Base-by-base conservation (phyloP, 2,329 filamentous ascomycete species). In the Talaromyces sp. region DNA sequence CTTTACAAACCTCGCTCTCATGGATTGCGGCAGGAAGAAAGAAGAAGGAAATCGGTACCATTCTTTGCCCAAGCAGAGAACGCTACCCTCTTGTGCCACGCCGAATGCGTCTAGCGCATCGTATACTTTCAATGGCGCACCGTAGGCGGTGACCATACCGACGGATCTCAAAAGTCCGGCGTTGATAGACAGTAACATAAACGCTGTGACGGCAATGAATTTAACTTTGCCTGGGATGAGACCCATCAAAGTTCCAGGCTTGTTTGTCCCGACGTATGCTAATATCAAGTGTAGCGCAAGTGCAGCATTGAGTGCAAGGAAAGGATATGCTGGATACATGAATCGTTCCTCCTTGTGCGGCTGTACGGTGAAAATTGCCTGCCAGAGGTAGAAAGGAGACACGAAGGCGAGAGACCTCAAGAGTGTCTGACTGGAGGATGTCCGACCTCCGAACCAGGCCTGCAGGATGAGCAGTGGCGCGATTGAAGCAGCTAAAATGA, bases 311-410 rank as follows among this genome's bases (percentile, higher is more conserved):
- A 99, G 83, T 0, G 91, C 90, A 43, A 99, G 83, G 68, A 94
- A 92, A 0, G 95, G 95, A 72, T 99, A 99, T 2, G 88, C 91
- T 0, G 95, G 95, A 73, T 97, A 99, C 93, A 99, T 98, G 81
- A 99, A 99, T 7, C 95, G 85, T 78, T 99, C 95, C 76, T 99
- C 95, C 74, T 99, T 99, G 80, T 99, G 95, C 16, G 95, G 92
- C 75, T 99, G 95, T 9, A 90, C 75, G 0, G 91, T 94, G 79
- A 99, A 98, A 67, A 98, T 95, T 3, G 80, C 86, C 33, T 99
- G 84, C 95, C 95, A 99, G 74, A 97, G 84, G 75, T 98, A 99
- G 77, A 98, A 96, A 0, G 95, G 95, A 0, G 87, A 80, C 62
- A 94, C 82, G 69, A 97, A 92, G 22, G 94, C 86, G 57, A 96